Base-by-base conservation (phyloP, 2,329 filamentous ascomycete genomes). In the Arthrobotrys musiformis region DNA sequence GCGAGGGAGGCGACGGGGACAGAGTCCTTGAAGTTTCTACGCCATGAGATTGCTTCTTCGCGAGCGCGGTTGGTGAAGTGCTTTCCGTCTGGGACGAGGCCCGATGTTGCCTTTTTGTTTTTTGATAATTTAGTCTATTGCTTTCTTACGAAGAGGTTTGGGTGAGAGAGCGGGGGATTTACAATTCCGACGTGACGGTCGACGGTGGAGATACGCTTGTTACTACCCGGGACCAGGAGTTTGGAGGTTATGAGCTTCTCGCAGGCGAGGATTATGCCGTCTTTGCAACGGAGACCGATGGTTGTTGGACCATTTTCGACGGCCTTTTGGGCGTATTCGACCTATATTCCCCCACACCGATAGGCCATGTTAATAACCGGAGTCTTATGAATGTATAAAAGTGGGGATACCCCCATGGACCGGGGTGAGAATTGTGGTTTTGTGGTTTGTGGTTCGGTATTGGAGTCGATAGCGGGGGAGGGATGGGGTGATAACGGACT, bases 251-350 rank as follows among this genome's bases (percentile, higher is more conserved):
- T 90, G 83, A 98, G 91, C 88, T 99, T 99, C 87, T 99, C 95
- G 78, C 97, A 91, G 46, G 95, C 95, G 80, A 99, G 89, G 79
- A 99, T 93, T 64, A 99, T 92, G 79, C 95, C 95, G 84, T 98
- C 93, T 86, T 97, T 97, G 89, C 93, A 97, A 84, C 93, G 89
- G 85, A 99, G 97, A 81, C 95, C 95, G 84, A 99, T 90, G 66
- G 94, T 93, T 68, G 95, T 99, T 83, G 95, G 94, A 80, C 94
- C 95, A 82, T 96, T 98, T 87, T 99, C 95, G 79, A 99, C 95
- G 70, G 95, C 95, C 88, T 99, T 99, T 81, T 96, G 92, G 81
- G 95, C 95, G 85, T 99, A 99, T 88, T 99, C 95, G 85, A 91
- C 90, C 88, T 89, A 81, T 28, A 19, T 64, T 13, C 42, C 22